Conservation (phyloP, 2,329 filamentous ascomycete genomes). For the Penicillium janthinellum region DNA sequence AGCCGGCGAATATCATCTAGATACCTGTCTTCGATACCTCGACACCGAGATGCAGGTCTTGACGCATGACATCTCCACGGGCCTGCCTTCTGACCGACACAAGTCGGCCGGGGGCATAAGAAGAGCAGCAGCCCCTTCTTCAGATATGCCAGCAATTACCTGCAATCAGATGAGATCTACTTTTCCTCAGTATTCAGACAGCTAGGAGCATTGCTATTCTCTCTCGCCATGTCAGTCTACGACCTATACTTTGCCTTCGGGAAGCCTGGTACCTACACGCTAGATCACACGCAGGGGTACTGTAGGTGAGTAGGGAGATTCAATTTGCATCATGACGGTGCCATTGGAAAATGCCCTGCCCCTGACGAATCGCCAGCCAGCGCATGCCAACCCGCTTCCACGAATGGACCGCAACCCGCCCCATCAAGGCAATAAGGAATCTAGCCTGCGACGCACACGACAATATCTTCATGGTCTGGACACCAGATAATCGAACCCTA, state of each 20-base stretch:
- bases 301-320: neutral
- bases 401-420: neutral
- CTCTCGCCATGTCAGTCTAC: slow-evolving; percentile 4
- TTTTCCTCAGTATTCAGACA: neutral
- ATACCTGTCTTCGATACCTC: neutral
- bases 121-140: neutral
- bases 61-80: neutral
- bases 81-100: neutral
- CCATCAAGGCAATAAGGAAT: neutral
- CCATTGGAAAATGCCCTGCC: too few relatives aligned
- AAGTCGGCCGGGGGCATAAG: neutral
- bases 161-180: too few relatives aligned
- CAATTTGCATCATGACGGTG: too few relatives aligned
- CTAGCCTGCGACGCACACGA: slow-evolving; percentile 2
- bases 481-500: neutral
- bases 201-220: neutral
- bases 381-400: slow-evolving; percentile 2
- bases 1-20: neutral
- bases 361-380: neutral
- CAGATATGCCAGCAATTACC: neutral
- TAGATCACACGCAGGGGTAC: slow-evolving; percentile 1
- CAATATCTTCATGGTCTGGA: slow-evolving; percentile 6
- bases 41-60: neutral
- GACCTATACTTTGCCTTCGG: slow-evolving; percentile 8
- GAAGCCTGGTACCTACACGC: slow-evolving; percentile 5